Evolutionary conservation across 1,139 yeast species (phyloP).

Genomic region (Yamadazyma sp.): DNA sequence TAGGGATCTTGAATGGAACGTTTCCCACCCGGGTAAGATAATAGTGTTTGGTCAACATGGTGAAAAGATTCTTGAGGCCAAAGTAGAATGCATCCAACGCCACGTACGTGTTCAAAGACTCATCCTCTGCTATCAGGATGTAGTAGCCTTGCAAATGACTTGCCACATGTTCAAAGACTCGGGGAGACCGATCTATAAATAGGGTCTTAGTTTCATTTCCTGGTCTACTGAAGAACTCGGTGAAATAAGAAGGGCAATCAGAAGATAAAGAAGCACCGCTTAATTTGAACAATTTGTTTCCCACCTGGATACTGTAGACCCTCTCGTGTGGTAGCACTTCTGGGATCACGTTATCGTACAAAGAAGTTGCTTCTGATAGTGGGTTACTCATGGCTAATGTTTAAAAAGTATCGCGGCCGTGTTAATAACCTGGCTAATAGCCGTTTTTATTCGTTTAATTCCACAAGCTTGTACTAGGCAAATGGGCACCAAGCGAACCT

Average conservation of each 20-base stretch:
- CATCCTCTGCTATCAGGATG: slow-evolving; percentile 51
- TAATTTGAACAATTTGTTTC: slow-evolving; percentile 54
- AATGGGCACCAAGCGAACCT: slow-evolving; percentile 29
- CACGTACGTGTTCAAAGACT: slow-evolving; percentile 59
- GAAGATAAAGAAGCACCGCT: slow-evolving; percentile 87
- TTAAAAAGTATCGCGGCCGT: too few relatives aligned
- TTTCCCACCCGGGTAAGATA: slow-evolving; percentile 65
- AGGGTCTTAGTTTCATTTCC: slow-evolving; percentile 46
- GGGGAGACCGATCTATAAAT: slow-evolving; percentile 79
- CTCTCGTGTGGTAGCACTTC: slow-evolving; percentile 59
- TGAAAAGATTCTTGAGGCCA: slow-evolving; percentile 57
- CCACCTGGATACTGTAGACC: slow-evolving; percentile 74
- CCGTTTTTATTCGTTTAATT: too few relatives aligned
- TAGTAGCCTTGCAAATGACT: slow-evolving; percentile 79
- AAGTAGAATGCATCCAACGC: slow-evolving; percentile 77
- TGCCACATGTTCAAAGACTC: slow-evolving; percentile 63
- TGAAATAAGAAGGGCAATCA: slow-evolving; percentile 70
- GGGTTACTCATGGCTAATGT: slow-evolving; percentile 6
- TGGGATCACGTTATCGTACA: slow-evolving; percentile 55
- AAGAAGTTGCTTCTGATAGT: slow-evolving; percentile 18
- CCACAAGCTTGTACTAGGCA: background rate
- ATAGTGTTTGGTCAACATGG: slow-evolving; percentile 48
- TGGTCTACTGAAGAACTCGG: slow-evolving; percentile 41
- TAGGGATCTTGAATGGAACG: slow-evolving; percentile 57
- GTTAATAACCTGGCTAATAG: too few relatives aligned